Conservation (phyloP, 495 filamentous ascomycete genomes). For the Aspergillus olivimuriae region DNA sequence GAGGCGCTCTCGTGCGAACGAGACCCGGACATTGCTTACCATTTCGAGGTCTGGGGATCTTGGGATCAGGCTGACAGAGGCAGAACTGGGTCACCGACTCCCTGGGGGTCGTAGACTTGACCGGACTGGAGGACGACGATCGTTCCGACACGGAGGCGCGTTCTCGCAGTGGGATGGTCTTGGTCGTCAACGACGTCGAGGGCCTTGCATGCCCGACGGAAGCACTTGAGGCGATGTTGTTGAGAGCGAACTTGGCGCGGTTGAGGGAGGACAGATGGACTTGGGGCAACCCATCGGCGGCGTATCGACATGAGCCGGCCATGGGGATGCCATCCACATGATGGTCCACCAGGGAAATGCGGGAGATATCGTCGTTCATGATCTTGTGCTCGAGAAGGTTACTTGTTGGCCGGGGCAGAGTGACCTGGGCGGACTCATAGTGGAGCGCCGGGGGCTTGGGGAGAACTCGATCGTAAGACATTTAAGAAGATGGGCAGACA, state of each 20-base stretch:
- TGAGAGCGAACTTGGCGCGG: constrained; percentile 16
- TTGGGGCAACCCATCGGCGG: constrained; percentile 20
- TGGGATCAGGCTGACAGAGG: constrained; percentile 87
- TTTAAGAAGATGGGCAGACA: constrained; percentile 31
- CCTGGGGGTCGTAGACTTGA: constrained; percentile 22
- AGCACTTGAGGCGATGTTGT: constrained; percentile 11
- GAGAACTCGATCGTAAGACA: constrained; percentile 54
- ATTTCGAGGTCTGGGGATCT: constrained; percentile 91
- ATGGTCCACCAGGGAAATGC: constrained; percentile 13
- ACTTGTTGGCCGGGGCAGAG: constrained; percentile 28
- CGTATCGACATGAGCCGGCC: constrained; percentile 16
- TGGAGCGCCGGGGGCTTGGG: constrained; percentile 43
- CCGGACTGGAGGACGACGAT: constrained; percentile 30
- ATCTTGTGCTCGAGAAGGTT: constrained; percentile 45
- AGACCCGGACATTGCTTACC: constrained; percentile 52
- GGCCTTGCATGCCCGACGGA: constrained; percentile 11
- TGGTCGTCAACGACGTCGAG: constrained; percentile 9
- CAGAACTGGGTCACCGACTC: constrained; percentile 59
- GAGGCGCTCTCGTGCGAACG: neutral
- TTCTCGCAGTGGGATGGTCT: constrained; percentile 20
- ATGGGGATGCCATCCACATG: constrained; percentile 10
- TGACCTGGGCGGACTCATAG: constrained; percentile 33
- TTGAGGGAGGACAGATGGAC: constrained; percentile 28
- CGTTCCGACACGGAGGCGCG: constrained; percentile 23
- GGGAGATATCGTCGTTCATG: constrained; percentile 37